These are phyloP conservation scores for Debaryomyces sp. DNA, from an alignment of 1,139 yeast species.

Conservation along the genomic window DNA sequence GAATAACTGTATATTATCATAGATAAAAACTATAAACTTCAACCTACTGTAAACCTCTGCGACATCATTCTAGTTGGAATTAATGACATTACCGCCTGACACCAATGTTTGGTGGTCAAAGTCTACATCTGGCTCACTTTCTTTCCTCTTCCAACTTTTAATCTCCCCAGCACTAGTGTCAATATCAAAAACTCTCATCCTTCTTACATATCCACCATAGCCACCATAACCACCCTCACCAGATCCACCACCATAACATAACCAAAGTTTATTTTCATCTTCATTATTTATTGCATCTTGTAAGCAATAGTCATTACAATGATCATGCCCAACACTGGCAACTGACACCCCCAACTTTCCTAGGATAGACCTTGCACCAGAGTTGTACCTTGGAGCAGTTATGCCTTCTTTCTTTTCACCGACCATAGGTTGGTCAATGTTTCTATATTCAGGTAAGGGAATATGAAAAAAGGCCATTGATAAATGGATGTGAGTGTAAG, in stretches of 20 bases:
- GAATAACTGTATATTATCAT: not conserved
- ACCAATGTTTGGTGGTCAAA: conserved; percentile 60
- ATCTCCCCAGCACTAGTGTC: conserved; percentile 58
- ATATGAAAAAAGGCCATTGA: conserved; percentile 94
- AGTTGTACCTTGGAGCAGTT: conserved; percentile 74
- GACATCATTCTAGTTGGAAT: not conserved
- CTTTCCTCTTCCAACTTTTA: conserved; percentile 71
- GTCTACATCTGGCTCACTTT: conserved; percentile 49
- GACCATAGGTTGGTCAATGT: conserved; percentile 47
- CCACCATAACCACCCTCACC: conserved; percentile 98
- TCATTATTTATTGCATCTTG: conserved; percentile 37
- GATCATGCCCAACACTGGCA: conserved; percentile 89
- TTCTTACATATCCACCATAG: conserved; percentile 78
- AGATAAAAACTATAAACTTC: not conserved
- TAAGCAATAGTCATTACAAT: conserved; percentile 87
- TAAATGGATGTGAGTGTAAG: conserved; percentile 49
- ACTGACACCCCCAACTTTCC: conserved; percentile 68
- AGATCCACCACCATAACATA: conserved; percentile 90
- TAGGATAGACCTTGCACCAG: conserved; percentile 63
- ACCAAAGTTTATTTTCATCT: conserved; percentile 60
- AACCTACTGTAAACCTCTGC: not conserved
- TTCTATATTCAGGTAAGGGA: conserved; percentile 81
- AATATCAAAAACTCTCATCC: conserved; percentile 71
- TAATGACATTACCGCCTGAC: conserved; percentile 8
- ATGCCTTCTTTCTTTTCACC: conserved; percentile 73